Base-by-base conservation (phyloP, 345 rosid genomes). In the Brassica nigra region DNA sequence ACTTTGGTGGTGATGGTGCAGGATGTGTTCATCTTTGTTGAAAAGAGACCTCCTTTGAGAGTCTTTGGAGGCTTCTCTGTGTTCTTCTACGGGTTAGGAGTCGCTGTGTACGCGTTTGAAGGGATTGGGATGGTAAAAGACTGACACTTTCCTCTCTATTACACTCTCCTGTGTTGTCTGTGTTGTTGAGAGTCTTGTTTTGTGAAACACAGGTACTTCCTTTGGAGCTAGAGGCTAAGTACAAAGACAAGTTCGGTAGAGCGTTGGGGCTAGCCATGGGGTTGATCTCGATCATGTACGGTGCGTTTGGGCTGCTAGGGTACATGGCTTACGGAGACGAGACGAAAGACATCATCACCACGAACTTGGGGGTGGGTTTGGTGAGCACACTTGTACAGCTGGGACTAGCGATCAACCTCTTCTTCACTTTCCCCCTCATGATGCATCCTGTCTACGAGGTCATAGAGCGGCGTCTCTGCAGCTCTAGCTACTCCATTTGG, bases 381-480 rank as follows among this genome's bases (percentile, higher is more conserved):
- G 47, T 88, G 44, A 88, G 92, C 85, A 80, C 72, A 7, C 69
- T 91, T 68, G 93, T 91, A 70, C 84, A 82, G 84, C 66, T 88
- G 16, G 91, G 93, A 14, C 72, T 91, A 28, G 84, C 92, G 6
- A 78, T 89, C 71, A 91, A 91, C 82, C 83, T 91, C 61, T 91
- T 91, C 80, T 82, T 91, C 57, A 80, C 90, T 0, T 89, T 91
- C 70, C 97, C 97, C 1, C 70, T 91, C 77, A 89, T 91, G 97
- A 91, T 91, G 97, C 90, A 89, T 59, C 97, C 97, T 2, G 97
- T 91, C 29, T 91, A 88, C 30, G 97, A 91, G 81, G 85, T 88
- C 7, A 78, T 80, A 1, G 97, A 91, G 81, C 80, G 97, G 70
- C 80, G 97, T 52, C 69, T 88, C 14, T 87, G 89, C 37, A 78